Base-by-base conservation (phyloP, 306 rosid species). In the Purshia tridentata region DNA sequence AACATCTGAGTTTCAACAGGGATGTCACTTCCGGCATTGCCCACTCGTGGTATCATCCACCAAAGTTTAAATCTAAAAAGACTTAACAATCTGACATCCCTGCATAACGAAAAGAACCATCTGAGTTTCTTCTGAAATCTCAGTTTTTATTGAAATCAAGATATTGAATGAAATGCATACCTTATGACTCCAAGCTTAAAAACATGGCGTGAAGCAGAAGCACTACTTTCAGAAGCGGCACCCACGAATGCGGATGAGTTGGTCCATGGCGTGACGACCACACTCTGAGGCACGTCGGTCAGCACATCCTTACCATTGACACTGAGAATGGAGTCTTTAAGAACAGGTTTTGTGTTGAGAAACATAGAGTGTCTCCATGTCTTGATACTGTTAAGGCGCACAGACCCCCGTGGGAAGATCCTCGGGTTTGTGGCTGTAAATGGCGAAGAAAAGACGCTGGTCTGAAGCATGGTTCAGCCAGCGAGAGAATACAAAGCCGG, bases 1-100 rank as follows among this genome's bases (percentile, higher is more conserved):
- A 78, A 49, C 64, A 78, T 51, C 74, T 78, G 82, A 57, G 82
- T 72, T 57, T 72, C 82, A 51, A 78, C 69, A 12, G 82, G 82
- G 58, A 78, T 12, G 54, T 78, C 82, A 22, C 78, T 78, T 57
- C 78, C 82, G 6, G 69, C 48, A 58, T 13, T 66, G 22, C 82
- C 82, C 41, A 78, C 54, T 48, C 78, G 39, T 16, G 82, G 82
- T 65, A 72, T 78, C 82, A 78, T 78, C 82, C 82, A 78, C 77
- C 77, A 78, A 4, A 78, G 14, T 37, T 72, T 72, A 29, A 78
- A 78, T 78, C 78, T 72, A 40, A 72, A 78, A 7, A 78, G 54
- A 55, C 69, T 65, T 42, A 78, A 51, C 4, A 78, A 48, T 72
- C 70, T 72, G 73, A 57, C 69, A 72, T 65, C 70, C n/a, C 82